These are phyloP conservation scores for Ophiostoma triangulosporum DNA, from an alignment of 2,329 filamentous ascomycete genomes.

Conservation along the genomic window DNA sequence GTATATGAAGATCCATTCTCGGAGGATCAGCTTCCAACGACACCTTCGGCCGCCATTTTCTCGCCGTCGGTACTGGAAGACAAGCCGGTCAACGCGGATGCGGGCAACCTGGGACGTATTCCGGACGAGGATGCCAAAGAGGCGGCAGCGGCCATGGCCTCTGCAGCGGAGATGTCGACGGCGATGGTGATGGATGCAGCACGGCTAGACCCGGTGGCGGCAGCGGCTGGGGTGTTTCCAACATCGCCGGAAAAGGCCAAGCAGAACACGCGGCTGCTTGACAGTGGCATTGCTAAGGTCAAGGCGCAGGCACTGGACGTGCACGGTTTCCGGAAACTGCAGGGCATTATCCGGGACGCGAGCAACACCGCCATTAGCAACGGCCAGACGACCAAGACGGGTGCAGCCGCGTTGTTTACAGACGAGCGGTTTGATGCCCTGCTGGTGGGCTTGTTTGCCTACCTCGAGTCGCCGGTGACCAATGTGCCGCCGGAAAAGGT, in stretches of 20 bases:
- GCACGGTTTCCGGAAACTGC: slow-evolving; percentile 66
- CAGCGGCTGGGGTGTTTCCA: background rate
- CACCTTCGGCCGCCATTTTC: slow-evolving; percentile 30
- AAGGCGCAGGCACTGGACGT: slow-evolving; percentile 61
- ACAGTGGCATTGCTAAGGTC: slow-evolving; percentile 63
- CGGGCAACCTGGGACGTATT: slow-evolving; percentile 21
- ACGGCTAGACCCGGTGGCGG: slow-evolving; percentile 8
- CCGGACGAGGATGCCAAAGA: slow-evolving; percentile 5
- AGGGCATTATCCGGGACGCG: slow-evolving; percentile 54
- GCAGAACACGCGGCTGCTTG: slow-evolving; percentile 49
- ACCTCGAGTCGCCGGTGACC: slow-evolving; percentile 48
- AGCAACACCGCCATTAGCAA: slow-evolving; percentile 3
- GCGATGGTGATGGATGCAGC: background rate
- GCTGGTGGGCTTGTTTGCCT: slow-evolving; percentile 54
- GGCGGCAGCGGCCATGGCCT: background rate
- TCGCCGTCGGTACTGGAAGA: slow-evolving; percentile 41
- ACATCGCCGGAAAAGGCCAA: slow-evolving; percentile 38
- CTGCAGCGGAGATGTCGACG: slow-evolving; percentile 8
- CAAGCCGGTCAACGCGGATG: slow-evolving; percentile 45
- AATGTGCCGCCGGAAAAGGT: slow-evolving; percentile 48
- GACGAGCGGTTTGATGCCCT: slow-evolving; percentile 58
- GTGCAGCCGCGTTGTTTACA: slow-evolving; percentile 36
- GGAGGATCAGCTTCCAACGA: slow-evolving; percentile 32
- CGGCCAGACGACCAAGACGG: slow-evolving; percentile 3
- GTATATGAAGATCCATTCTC: slow-evolving; percentile 52